Percentiles rank a stretch among this genome's conserved stretches.
These are phyloP conservation scores for Heritiera littoralis DNA, from an alignment of 345 rosid genomes.

Conservation along the genomic window DNA sequence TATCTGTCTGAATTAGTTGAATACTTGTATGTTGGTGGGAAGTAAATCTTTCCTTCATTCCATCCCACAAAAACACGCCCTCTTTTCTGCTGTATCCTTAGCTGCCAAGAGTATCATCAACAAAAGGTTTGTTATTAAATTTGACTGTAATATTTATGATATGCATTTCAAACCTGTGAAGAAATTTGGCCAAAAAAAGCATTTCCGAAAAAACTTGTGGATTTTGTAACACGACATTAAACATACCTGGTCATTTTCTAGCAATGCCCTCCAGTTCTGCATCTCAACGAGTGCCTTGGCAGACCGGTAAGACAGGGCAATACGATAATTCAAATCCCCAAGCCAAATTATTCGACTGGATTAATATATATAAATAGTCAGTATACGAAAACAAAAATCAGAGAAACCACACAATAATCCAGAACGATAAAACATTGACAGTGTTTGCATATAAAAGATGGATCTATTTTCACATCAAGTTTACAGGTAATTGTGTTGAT, in stretches of 20 bases:
- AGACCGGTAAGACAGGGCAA: conserved; percentile 89
- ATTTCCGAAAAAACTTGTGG: no score
- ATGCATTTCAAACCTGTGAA: neutral
- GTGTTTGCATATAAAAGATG: neutral
- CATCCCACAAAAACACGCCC: conserved; percentile 88
- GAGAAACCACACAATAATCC: neutral
- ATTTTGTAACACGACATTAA: neutral
- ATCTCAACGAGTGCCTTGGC: conserved; percentile 98
- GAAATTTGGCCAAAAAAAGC: no score
- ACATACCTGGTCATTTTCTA: conserved; percentile 90
- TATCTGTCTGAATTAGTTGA: conserved; percentile 96
- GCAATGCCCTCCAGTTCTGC: conserved; percentile 96
- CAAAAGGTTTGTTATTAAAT: neutral
- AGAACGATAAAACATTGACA: neutral
- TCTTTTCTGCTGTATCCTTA: conserved; percentile 83
- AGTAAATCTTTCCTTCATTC: conserved; percentile 93
- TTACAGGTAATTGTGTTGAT: neutral
- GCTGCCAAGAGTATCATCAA: conserved; percentile 43
- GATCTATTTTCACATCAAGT: neutral
- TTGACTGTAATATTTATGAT: neutral
- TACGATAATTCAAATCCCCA: conserved; percentile 95
- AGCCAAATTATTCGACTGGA: conserved; percentile 95
- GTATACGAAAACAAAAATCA: neutral
- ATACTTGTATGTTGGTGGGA: conserved; percentile 98
- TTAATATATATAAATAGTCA: conserved; percentile 11